Evolutionary conservation across 345 rosid species (phyloP), one percentile per base, ranked within the genome.

Genomic region (Erodium maritimum): DNA sequence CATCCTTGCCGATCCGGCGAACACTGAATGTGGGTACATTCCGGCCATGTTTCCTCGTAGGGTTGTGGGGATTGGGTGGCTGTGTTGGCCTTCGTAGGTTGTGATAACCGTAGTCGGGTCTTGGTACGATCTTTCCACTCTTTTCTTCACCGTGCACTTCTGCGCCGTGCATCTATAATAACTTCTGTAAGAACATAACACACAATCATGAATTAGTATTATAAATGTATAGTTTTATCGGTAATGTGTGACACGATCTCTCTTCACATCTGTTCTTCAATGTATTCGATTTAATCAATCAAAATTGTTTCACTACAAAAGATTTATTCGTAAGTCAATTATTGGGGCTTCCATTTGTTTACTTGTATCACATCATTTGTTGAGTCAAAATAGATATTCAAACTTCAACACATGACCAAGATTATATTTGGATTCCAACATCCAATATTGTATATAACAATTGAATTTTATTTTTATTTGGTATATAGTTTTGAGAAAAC

Each of bases 71-170:
- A 23, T 22, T 17, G n/a, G 52, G 5, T 62, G 66, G 52, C 55
- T 62, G 21, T 62, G 66, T 37, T 62, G 66, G 21, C 66, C 66
- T n/a, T 62, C 66, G 6, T 62, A 62, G 24, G 66, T 62, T 1
- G 66, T 62, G 37, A 62, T 22, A 24, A 62, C 66, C 6, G 23
- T 37, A 1, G 66, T 19, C 17, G 66, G 66, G 52, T 62, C 66
- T 33, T 62, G 59, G 58, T 52, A 62, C 6, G 66, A 62, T 48
- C 66, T 62, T 53, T 62, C 66, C 37, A 62, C 66, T 14, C 66
- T 46, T 50, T 62, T 62, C 59, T 62, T 62, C 21, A 62, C 66
- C 5, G 50, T 53, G 66, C 66, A 62, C 45, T 54, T 62, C 34
- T 62, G 66, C 7, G 59, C 55, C 9, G 66, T 62, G 59, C 66